Evolutionary conservation across 2,329 filamentous ascomycete species (phyloP).

Genomic region (Diaporthe amygdali): DNA sequence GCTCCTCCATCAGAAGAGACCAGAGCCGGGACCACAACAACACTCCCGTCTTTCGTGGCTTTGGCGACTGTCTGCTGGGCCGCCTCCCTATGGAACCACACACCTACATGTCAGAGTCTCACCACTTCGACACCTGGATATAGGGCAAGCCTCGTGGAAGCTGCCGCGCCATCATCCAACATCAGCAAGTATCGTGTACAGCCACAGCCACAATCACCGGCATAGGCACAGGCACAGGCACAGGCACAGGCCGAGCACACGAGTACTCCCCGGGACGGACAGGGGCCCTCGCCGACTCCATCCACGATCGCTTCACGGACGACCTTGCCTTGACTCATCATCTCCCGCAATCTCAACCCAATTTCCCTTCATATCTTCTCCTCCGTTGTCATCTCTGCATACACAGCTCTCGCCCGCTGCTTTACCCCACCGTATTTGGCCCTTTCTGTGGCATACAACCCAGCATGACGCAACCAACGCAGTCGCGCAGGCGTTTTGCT

Average conservation of each 20-base stretch:
- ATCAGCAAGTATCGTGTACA: background rate
- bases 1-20: background rate
- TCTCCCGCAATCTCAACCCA: background rate
- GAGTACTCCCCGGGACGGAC: background rate
- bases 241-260: background rate
- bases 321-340: background rate
- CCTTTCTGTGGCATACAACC: background rate
- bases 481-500: conserved; percentile 63
- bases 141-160: background rate
- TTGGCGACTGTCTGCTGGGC: background rate
- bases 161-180: background rate
- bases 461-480: conserved; percentile 43
- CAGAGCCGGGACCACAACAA: background rate
- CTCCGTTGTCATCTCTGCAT: background rate
- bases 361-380: background rate
- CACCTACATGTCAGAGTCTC: conserved; percentile 6
- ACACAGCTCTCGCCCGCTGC: background rate
- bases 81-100: background rate
- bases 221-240: background rate
- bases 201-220: background rate
- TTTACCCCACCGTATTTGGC: background rate
- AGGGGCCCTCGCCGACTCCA: background rate
- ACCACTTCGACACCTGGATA: conserved; percentile 5
- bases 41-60: background rate
- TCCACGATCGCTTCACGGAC: conserved; percentile 7